Evolutionary conservation across 345 rosid species (phyloP).

Genomic region (Melaleuca alternifolia): DNA sequence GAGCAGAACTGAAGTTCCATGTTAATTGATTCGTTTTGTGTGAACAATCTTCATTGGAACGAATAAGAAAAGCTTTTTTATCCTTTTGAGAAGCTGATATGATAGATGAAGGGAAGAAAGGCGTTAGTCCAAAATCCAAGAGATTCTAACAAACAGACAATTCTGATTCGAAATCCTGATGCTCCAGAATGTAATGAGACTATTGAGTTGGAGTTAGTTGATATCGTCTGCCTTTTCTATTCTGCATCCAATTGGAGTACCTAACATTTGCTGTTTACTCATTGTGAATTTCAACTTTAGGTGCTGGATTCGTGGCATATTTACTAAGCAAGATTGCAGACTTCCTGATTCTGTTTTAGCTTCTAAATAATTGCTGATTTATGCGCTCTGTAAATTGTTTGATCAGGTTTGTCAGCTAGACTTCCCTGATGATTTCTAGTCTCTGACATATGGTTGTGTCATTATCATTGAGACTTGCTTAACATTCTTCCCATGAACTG

Average conservation of each 20-base stretch:
- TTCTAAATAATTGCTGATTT: not conserved
- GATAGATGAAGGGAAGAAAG: not conserved
- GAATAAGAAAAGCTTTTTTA: not conserved
- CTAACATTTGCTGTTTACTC: not conserved
- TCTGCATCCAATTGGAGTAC: not conserved
- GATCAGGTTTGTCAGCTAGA: not conserved
- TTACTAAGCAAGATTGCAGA: not conserved
- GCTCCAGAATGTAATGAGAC: not conserved
- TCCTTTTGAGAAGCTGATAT: not conserved
- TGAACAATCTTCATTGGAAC: not conserved
- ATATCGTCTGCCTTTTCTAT: not conserved
- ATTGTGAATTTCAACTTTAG: slow-evolving; percentile 4
- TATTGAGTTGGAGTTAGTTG: not conserved
- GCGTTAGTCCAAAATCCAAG: not conserved
- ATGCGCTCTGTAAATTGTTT: not conserved
- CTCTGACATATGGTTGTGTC: not conserved
- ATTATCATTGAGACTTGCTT: not conserved
- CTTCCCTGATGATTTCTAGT: not conserved
- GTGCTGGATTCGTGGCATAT: slow-evolving; percentile 23
- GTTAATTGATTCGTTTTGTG: not conserved
- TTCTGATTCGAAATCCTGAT: not conserved
- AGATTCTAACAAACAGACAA: not conserved
- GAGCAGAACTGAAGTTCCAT: not conserved
- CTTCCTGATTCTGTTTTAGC: not conserved
- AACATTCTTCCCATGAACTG: not conserved